Evolutionary conservation across 805 yeast genomes (phyloP).

Genomic region (Candida maris): DNA sequence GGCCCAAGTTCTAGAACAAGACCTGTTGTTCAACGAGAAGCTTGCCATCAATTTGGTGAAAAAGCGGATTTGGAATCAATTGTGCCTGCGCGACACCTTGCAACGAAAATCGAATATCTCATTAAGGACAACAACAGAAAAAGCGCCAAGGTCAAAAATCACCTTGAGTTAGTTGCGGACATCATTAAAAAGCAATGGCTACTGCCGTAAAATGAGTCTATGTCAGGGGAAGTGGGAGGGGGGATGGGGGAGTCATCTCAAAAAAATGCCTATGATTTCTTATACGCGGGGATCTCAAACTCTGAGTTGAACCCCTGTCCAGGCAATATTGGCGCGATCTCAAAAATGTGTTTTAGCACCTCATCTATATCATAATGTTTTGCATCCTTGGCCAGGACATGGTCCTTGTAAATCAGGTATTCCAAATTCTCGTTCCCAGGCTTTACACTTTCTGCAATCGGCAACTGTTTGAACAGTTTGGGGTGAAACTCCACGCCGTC

Average conservation of each 20-base stretch:
- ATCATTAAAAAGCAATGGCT: neutral
- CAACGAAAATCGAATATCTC: no score
- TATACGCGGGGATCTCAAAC: slow-evolving; percentile 67
- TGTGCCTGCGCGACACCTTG: no score
- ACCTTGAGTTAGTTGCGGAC: neutral
- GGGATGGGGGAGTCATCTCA: no score
- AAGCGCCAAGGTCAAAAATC: neutral
- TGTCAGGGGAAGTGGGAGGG: no score
- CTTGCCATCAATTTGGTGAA: slow-evolving; percentile 11
- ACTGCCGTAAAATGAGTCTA: neutral
- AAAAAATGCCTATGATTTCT: slow-evolving; percentile 34
- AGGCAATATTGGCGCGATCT: slow-evolving; percentile 75
- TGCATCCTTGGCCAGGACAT: slow-evolving; percentile 41
- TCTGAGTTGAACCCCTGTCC: slow-evolving; percentile 68
- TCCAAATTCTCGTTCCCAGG: slow-evolving; percentile 49
- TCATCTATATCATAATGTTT: slow-evolving; percentile 41
- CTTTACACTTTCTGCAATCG: slow-evolving; percentile 29
- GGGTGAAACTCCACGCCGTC: slow-evolving; percentile 82
- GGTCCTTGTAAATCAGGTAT: slow-evolving; percentile 57
- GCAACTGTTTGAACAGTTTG: slow-evolving; percentile 57
- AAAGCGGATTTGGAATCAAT: slow-evolving; percentile 8
- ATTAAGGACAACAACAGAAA: neutral
- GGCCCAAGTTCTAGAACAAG: slow-evolving; percentile 3
- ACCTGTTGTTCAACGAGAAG: slow-evolving; percentile 13
- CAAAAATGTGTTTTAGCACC: slow-evolving; percentile 54